These are phyloP conservation scores for Dimargaris verticillata DNA, from an alignment of 192 early-diverging fungal genomes.

Conservation along the genomic window DNA sequence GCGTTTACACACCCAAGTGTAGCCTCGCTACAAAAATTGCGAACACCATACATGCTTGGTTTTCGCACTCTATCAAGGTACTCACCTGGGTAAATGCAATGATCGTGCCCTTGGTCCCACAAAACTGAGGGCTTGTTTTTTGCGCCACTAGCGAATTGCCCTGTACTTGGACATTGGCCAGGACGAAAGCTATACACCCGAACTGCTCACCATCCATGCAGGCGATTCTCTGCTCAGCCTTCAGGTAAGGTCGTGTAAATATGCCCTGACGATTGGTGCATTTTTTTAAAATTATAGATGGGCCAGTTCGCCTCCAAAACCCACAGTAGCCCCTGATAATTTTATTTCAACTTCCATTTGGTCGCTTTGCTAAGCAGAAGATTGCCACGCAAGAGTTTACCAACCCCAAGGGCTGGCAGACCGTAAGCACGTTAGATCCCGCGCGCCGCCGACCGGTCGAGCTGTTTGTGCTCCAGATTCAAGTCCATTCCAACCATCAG, in stretches of 20 bases:
- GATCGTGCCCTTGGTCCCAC: background rate
- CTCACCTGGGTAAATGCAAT: background rate
- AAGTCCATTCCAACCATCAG: constrained; percentile 51
- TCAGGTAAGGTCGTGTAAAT: too few relatives aligned
- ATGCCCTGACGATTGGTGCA: too few relatives aligned
- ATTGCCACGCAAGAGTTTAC: constrained; percentile 31
- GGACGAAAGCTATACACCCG: constrained; percentile 75
- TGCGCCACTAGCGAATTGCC: constrained; percentile 26
- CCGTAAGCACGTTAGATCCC: constrained; percentile 37
- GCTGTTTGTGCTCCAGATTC: constrained; percentile 49
- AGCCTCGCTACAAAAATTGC: constrained; percentile 11
- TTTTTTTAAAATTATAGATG: too few relatives aligned
- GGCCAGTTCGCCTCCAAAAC: too few relatives aligned
- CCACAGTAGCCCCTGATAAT: too few relatives aligned
- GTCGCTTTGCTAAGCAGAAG: too few relatives aligned
- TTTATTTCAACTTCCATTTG: too few relatives aligned
- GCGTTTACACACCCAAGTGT: background rate
- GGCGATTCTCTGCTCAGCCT: constrained; percentile 53
- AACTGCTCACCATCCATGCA: constrained; percentile 38
- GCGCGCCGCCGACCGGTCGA: constrained; percentile 33
- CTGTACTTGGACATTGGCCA: constrained; percentile 52
- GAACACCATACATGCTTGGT: background rate
- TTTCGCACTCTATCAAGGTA: background rate
- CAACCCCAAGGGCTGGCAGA: constrained; percentile 50
- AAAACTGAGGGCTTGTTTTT: constrained; percentile 6